A percentile compares a stretch with the other conserved stretches of the same genome.
phyloP scores from a whole-genome alignment of 306 rosid genomes.

The Prunus mume region DNA sequence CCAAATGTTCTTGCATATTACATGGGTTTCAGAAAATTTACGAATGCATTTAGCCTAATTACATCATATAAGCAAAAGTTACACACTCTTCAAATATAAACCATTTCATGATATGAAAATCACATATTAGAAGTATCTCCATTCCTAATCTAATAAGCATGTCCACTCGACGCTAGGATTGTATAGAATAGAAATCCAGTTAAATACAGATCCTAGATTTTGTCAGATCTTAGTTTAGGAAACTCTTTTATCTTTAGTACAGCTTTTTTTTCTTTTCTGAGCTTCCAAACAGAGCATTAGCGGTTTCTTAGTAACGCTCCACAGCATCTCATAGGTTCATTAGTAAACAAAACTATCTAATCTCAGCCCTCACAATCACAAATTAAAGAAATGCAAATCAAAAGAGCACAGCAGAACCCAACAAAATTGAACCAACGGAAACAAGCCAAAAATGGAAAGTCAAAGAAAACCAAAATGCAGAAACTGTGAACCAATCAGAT shows the following conservation, averaged over 20 bases:
- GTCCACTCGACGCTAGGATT: neutral
- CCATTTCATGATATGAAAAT: neutral
- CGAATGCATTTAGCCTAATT: neutral
- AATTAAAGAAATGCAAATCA: slow-evolving; percentile 17
- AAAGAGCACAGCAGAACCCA: neutral
- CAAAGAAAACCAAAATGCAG: neutral
- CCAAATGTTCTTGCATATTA: neutral
- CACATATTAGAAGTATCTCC: neutral
- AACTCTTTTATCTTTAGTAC: neutral
- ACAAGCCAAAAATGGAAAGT: neutral
- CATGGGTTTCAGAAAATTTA: neutral
- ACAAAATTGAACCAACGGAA: neutral
- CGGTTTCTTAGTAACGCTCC: neutral
- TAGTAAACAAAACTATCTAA: neutral
- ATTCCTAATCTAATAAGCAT: neutral
- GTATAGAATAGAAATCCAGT: neutral
- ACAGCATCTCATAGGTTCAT: too few species aligned
- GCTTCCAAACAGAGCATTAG: slow-evolving; percentile 11
- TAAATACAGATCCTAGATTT: slow-evolving; percentile 9
- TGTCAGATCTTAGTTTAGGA: slow-evolving; percentile 23
- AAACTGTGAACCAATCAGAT: slow-evolving; percentile 11
- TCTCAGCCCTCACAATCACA: neutral
- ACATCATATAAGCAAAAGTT: neutral
- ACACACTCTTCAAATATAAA: neutral
- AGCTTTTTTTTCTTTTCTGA: neutral